Percentiles rank a stretch among this genome's conserved stretches.
Evolutionary conservation across 2,329 filamentous ascomycete genomes (phyloP).

Genomic region (Epichloe aotearoae): DNA sequence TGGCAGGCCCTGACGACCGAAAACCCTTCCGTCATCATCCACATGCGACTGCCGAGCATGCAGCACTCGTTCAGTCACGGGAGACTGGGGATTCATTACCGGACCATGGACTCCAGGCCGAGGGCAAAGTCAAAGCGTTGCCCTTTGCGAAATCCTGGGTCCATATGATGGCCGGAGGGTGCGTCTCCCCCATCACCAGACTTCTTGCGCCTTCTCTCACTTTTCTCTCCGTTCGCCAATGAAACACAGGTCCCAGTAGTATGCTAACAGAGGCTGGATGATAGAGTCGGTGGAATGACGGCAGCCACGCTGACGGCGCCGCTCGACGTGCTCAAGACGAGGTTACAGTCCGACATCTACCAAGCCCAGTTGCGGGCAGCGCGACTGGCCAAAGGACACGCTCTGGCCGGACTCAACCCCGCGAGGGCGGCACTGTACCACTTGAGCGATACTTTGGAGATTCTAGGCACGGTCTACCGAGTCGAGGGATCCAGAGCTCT

Average conservation of each 20-base stretch:
- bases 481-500: conserved; percentile 75
- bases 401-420: conserved; percentile 40
- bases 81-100: conserved; percentile 46
- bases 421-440: conserved; percentile 57
- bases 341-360: conserved; percentile 90
- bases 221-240: neutral
- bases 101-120: conserved; percentile 21
- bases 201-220: neutral
- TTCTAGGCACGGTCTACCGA: conserved; percentile 66
- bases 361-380: conserved; percentile 64
- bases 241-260: neutral
- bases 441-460: conserved; percentile 74
- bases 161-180: conserved; percentile 86
- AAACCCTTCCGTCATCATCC: conserved; percentile 16
- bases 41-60: conserved; percentile 18
- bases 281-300: conserved; percentile 76
- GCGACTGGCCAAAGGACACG: conserved; percentile 44
- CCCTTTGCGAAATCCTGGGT: conserved; percentile 71
- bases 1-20: conserved; percentile 19
- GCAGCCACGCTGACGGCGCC: conserved; percentile 87
- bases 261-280: conserved; percentile 8
- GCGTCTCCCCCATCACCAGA: conserved; percentile 21
- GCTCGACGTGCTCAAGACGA: conserved; percentile 85
- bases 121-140: conserved; percentile 24
- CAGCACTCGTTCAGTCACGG: conserved; percentile 42